A percentile compares a stretch with the other conserved stretches of the same genome.
These are phyloP conservation scores for Globisporangium canariense DNA, from an alignment of 352 stramenopile genomes.

Conservation along the genomic window DNA sequence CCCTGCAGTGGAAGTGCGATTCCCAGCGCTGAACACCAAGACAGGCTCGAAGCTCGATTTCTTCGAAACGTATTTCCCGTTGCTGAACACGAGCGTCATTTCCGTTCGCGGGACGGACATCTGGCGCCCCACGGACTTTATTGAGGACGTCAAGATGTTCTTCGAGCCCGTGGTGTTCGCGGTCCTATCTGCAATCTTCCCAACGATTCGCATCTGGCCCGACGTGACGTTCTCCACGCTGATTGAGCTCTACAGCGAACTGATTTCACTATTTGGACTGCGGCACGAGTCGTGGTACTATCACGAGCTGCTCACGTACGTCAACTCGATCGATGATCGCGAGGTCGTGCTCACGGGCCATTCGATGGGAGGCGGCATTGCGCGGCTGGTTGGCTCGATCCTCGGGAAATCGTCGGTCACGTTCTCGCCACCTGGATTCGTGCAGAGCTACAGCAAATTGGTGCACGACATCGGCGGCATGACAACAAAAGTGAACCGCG, in stretches of 20 bases:
- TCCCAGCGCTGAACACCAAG: conserved; percentile 76
- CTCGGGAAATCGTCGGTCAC: conserved; percentile 75
- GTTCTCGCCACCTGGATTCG: conserved; percentile 81
- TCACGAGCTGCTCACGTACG: conserved; percentile 82
- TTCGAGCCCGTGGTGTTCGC: conserved; percentile 88
- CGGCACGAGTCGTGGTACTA: conserved; percentile 88
- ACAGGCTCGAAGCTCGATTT: conserved; percentile 84
- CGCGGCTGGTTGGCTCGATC: conserved; percentile 78
- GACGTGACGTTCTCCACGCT: conserved; percentile 86
- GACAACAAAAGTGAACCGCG: conserved; percentile 66
- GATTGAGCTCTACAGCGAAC: conserved; percentile 85
- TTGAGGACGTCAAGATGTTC: conserved; percentile 92
- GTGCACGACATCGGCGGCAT: conserved; percentile 77
- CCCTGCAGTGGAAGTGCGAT: conserved; percentile 43
- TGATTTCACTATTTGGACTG: conserved; percentile 85
- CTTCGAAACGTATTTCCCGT: conserved; percentile 73
- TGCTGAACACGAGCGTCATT: conserved; percentile 83
- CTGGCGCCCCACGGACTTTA: conserved; percentile 87
- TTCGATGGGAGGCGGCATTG: conserved; percentile 87
- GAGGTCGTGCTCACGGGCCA: conserved; percentile 86
- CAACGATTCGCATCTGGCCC: conserved; percentile 90
- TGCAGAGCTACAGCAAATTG: conserved; percentile 89
- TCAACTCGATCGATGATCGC: conserved; percentile 70
- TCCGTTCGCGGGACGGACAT: conserved; percentile 88
- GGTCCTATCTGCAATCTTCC: conserved; percentile 86